A percentile compares a stretch with the other conserved stretches of the same genome.
Evolutionary conservation across 805 yeast species (phyloP).

Genomic region (Blastobotrys chiropterorum): DNA sequence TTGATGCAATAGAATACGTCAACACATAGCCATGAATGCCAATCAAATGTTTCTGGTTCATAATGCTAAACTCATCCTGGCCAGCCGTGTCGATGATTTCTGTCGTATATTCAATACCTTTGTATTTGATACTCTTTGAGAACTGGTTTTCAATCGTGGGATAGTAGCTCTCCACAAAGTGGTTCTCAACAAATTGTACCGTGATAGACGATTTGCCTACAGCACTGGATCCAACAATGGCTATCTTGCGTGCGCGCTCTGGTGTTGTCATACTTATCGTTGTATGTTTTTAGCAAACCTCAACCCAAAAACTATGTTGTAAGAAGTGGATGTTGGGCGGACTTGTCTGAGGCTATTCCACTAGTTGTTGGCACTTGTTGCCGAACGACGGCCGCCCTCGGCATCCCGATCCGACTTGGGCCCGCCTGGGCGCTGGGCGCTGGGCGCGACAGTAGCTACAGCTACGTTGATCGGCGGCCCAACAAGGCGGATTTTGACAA

Average conservation of each 20-base stretch:
- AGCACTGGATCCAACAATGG: conserved; percentile 70
- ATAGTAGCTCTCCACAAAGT: conserved; percentile 69
- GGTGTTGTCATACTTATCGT: conserved; percentile 12
- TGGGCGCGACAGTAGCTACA: no score
- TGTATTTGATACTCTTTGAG: conserved; percentile 50
- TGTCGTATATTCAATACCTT: conserved; percentile 57
- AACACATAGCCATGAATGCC: conserved; percentile 69
- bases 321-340: no score
- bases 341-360: no score
- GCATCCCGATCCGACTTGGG: no score
- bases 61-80: conserved; percentile 69
- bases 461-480: no score
- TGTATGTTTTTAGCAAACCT: no score
- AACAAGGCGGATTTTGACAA: no score
- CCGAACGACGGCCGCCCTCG: no score
- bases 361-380: no score
- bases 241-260: conserved; percentile 55
- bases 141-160: conserved; percentile 78
- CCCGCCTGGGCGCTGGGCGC: no score
- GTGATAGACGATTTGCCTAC: conserved; percentile 73
- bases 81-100: conserved; percentile 82
- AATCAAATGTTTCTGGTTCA: conserved; percentile 61
- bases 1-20: conserved; percentile 64
- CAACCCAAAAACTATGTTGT: no score
- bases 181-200: conserved; percentile 66